phyloP scores from a whole-genome alignment of 495 filamentous ascomycete genomes.

The Penicillium waksmanii region DNA sequence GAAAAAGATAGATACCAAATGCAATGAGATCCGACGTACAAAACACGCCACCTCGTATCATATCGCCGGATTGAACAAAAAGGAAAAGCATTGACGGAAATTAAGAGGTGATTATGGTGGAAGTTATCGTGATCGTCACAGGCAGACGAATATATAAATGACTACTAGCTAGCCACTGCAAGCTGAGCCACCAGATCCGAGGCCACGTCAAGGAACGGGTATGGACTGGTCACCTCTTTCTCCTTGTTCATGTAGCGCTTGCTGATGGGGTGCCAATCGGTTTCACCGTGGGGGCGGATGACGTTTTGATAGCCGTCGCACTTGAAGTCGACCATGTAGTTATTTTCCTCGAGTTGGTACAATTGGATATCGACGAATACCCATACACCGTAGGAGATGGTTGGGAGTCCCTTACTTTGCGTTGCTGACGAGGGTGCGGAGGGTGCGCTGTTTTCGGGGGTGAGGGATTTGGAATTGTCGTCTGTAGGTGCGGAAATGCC shows the following conservation, averaged over 20 bases:
- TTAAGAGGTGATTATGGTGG: constrained; percentile 9
- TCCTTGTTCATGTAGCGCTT: constrained; percentile 54
- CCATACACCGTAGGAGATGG: constrained; percentile 51
- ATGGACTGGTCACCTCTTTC: constrained; percentile 59
- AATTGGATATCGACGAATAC: constrained; percentile 96
- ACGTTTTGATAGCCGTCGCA: constrained; percentile 96
- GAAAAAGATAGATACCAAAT: constrained; percentile 17
- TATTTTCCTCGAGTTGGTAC: constrained; percentile 90
- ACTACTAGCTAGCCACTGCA: constrained; percentile 46
- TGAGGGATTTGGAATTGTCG: constrained; percentile 33
- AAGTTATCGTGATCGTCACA: constrained; percentile 21
- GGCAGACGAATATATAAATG: constrained; percentile 1
- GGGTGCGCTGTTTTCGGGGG: constrained; percentile 29
- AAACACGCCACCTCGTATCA: constrained; percentile 4
- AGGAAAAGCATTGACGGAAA: constrained; percentile 8
- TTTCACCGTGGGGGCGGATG: constrained; percentile 49
- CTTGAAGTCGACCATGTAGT: constrained; percentile 98
- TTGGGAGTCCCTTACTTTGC: constrained; percentile 34
- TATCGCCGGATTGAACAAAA: constrained; percentile 4
- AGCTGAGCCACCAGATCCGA: constrained; percentile 58
- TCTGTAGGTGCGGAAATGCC: constrained; percentile 43
- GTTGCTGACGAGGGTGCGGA: constrained; percentile 51
- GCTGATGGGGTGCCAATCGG: constrained; percentile 52
- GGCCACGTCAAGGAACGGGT: constrained; percentile 59
- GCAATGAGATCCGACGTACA: constrained; percentile 15